These are phyloP conservation scores for Candida ulmi DNA, from an alignment of 805 yeast genomes.

Conservation along the genomic window DNA sequence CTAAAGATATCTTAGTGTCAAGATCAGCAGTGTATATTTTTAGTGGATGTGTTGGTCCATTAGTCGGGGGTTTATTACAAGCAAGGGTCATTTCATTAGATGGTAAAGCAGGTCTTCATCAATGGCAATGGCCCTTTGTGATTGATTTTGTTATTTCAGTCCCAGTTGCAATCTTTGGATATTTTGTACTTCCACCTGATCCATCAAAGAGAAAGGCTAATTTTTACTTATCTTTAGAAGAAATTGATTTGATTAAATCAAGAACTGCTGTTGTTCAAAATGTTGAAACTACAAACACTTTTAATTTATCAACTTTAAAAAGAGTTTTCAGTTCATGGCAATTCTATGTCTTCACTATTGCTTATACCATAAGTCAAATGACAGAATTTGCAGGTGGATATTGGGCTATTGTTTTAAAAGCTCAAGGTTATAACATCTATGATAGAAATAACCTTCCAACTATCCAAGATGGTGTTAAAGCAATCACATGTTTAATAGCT, in stretches of 20 bases:
- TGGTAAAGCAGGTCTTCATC: neutral
- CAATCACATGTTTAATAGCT: neutral
- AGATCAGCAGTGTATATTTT: neutral
- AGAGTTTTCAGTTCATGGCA: conserved; percentile 2
- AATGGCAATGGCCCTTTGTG: neutral
- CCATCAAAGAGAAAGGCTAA: neutral
- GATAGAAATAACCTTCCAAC: conserved; percentile 2
- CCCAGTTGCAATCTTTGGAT: conserved; percentile 1
- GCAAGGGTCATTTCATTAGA: neutral
- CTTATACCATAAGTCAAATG: neutral
- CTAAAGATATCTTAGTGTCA: neutral
- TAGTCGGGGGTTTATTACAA: neutral
- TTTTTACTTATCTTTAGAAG: neutral
- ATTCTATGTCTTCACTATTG: conserved; percentile 1
- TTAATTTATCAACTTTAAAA: neutral
- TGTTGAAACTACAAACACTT: neutral
- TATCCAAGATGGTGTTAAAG: neutral
- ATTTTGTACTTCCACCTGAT: neutral
- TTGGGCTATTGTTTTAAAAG: conserved; percentile 1
- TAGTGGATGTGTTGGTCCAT: neutral
- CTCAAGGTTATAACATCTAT: conserved; percentile 1
- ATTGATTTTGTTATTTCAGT: neutral
- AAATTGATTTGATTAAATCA: neutral
- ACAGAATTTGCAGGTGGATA: neutral
- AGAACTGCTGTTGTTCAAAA: neutral